Evolutionary conservation across 106 monocot genomes (phyloP), one percentile per base, ranked within the genome.

Genomic region (Iris macrosiphon): DNA sequence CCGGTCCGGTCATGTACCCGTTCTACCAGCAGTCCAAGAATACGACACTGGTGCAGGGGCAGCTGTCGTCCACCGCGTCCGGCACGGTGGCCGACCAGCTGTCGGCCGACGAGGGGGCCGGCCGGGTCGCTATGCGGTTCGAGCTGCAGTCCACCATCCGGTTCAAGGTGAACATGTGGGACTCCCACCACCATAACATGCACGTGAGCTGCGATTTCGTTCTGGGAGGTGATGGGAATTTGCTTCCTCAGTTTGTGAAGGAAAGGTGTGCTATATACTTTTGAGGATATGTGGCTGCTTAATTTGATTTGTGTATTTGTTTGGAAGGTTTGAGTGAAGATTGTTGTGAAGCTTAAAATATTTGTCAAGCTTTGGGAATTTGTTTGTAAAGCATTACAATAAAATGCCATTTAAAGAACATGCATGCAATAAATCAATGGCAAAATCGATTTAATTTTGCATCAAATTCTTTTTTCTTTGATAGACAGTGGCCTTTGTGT

Each of bases 241-340:
- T 79, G 5, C 49, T 75, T 63, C 60, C 59, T 6, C 56, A 52
- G 52, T 71, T 24, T 48, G 52, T 28, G 27, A 27, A 64, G n/a
- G 45, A 38, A 49, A 47, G 59, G 42, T 84, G 84, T 31, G 19
- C 62, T 16, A 32, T 75, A 25, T 79, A 84, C 63, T 84, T 84
- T 26, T 49, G 27, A 49, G 49, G 34, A 10, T 10, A 4, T 4
- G 34, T 4, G 34, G 4, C 10, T 35, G 34, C 10, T 35, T 35
- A 35, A 35, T 35, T 35, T 35, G 34, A 35, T 35, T 10, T 35
- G 34, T 35, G 10, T 35, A 35, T 35, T 35, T 35, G 34, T 35
- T 35, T 35, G n/a, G n/a, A n/a, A n/a, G 34, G 34, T 35, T 35
- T 35, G 34, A 6, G 10, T 35, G 4, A 4, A 35, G 34, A 35